Conservation (phyloP, 306 rosid genomes). For the Gastrolobium villosum region DNA sequence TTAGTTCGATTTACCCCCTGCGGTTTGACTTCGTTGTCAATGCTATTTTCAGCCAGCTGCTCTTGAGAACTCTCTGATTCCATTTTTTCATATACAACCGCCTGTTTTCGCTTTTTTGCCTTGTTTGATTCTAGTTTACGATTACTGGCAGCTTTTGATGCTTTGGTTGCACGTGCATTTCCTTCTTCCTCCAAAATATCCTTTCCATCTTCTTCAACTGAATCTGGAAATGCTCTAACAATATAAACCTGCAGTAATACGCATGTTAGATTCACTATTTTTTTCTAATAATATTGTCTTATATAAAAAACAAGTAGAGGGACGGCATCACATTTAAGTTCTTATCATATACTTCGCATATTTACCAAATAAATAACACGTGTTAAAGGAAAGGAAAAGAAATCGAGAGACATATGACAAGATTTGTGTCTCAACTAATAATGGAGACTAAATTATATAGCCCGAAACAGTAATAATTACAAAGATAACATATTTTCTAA, state of each 20-base stretch:
- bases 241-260: slow-evolving; percentile 62
- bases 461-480: too few relatives aligned
- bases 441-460: too few relatives aligned
- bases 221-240: slow-evolving; percentile 56
- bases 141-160: slow-evolving; percentile 34
- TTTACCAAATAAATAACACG: neutral
- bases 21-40: slow-evolving; percentile 38
- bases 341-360: neutral
- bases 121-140: slow-evolving; percentile 22
- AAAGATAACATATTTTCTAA: too few relatives aligned
- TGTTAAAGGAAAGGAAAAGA: too few relatives aligned
- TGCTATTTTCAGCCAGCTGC: slow-evolving; percentile 27
- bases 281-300: neutral
- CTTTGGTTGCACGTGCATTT: slow-evolving; percentile 7
- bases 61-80: slow-evolving; percentile 47
- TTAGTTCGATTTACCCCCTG: slow-evolving; percentile 11
- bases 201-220: slow-evolving; percentile 43
- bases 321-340: slow-evolving; percentile 1
- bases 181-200: slow-evolving; percentile 42
- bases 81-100: slow-evolving; percentile 25
- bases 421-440: too few relatives aligned
- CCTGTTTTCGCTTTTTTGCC: slow-evolving; percentile 41
- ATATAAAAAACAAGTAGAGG: neutral
- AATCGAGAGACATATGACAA: too few relatives aligned
- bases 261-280: neutral